These are phyloP conservation scores for Xylaria sp. DNA, from an alignment of 2,329 filamentous ascomycete genomes.

Conservation along the genomic window DNA sequence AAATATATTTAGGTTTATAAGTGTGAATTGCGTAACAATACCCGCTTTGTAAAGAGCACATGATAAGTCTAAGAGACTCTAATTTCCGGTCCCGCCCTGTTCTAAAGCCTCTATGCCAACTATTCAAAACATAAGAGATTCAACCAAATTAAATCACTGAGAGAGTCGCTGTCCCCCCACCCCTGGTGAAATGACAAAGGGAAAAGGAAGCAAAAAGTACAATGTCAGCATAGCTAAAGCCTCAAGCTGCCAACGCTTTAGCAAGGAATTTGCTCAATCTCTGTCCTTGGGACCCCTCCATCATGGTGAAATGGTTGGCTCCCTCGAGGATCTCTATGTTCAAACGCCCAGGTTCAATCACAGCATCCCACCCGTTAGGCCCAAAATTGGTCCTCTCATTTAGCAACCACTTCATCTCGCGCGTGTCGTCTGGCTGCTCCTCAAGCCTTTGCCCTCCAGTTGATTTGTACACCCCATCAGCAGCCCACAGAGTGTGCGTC, in stretches of 20 bases:
- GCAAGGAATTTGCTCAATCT: constrained; percentile 1
- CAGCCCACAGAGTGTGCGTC: constrained; percentile 29
- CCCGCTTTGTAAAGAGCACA: too few relatives aligned
- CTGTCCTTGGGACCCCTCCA: constrained; percentile 10
- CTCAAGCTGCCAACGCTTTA: neutral
- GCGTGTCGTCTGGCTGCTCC: constrained; percentile 21
- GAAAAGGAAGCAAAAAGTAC: neutral
- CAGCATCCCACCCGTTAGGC: constrained; percentile 27
- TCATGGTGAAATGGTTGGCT: constrained; percentile 32
- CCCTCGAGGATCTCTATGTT: constrained; percentile 15
- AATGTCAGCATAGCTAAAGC: neutral
- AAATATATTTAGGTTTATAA: too few relatives aligned
- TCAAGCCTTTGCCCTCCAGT: neutral
- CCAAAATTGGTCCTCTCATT: constrained; percentile 22
- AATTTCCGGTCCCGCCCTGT: too few relatives aligned
- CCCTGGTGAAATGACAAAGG: neutral
- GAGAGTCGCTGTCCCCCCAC: neutral
- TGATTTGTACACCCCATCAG: constrained; percentile 22
- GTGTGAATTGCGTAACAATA: too few relatives aligned
- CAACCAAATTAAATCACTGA: neutral
- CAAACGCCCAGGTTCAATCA: constrained; percentile 4
- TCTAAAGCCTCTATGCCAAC: too few relatives aligned
- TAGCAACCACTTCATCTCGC: constrained; percentile 32
- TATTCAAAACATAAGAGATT: neutral
- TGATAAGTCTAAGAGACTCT: too few relatives aligned